Evolutionary conservation across 1,284 basidiomycete genomes (phyloP), one percentile per base, ranked within the genome.

Genomic region (Inonotus hispidus): DNA sequence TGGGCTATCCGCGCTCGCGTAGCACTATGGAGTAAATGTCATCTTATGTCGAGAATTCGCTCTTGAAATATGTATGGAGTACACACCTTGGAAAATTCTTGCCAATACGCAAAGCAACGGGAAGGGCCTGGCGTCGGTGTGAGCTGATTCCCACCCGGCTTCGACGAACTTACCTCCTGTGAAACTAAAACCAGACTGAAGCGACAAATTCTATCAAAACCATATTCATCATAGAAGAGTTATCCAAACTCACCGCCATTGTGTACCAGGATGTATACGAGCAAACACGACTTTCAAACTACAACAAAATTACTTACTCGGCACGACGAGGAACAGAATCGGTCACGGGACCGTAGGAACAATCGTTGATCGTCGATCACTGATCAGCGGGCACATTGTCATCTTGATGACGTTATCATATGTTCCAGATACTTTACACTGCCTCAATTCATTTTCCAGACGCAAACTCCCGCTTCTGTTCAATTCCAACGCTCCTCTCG

Each of bases 91-190:
- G 86, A 82, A 75, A 93, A 92, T 71, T 92, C 91, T 70, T 95
- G 93, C 94, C 95, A 98, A 76, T 90, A 93, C 5, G 84, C 80
- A 74, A 95, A 95, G 78, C 95, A 98, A 69, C 93, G 84, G 67
- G 92, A 88, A 69, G 88, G 87, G 69, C 92, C 92, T 94, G 69
- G 56, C 56, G 16, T 7, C 41, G n/a, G 11, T 10, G 47, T 23
- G 46, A 56, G 39, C 29, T 14, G 53, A n/a, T 21, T 21, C 8
- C 1, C n/a, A 43, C 7, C 19, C 7, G 29, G 7, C 8, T 35
- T 10, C 16, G 10, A 52, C 54, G 23, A 1, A 8, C 58, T 49
- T 67, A 83, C 87, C 87, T 71, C 87, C 87, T 64, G 79, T 77
- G 73, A 82, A 85, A 63, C 85, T 82, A 75, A 81, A 89, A 61